phyloP scores from a whole-genome alignment of 202 grass and related monocot species.

The Musa balbisiana region DNA sequence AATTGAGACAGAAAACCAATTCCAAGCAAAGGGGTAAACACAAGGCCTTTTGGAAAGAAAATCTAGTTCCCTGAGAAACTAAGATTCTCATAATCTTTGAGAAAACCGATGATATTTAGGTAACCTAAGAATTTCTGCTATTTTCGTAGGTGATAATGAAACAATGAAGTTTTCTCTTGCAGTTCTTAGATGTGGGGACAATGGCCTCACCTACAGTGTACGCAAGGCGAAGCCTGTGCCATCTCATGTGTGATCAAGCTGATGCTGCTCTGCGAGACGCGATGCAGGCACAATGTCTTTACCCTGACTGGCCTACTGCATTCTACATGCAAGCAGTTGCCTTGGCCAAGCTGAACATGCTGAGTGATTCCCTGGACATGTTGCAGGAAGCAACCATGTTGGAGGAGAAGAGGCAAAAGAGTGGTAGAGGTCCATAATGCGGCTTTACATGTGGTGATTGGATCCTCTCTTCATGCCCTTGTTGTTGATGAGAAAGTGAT shows the following conservation, averaged over 20 bases:
- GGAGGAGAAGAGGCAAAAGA: slow-evolving; percentile 71
- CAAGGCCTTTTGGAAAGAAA: background rate
- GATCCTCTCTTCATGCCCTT: background rate
- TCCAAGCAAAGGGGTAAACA: background rate
- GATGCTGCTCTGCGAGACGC: slow-evolving; percentile 76
- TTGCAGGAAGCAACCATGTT: slow-evolving; percentile 67
- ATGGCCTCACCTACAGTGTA: slow-evolving; percentile 83
- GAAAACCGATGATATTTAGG: too few species aligned
- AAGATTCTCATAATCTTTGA: background rate
- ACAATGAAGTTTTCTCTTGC: slow-evolving; percentile 12
- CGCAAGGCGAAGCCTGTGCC: slow-evolving; percentile 66
- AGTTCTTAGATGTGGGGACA: slow-evolving; percentile 91
- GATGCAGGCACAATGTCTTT: slow-evolving; percentile 85
- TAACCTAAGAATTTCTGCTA: too few species aligned
- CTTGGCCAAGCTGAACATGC: slow-evolving; percentile 72
- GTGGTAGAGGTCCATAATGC: slow-evolving; percentile 20
- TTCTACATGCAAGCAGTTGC: slow-evolving; percentile 95
- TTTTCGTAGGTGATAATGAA: too few species aligned
- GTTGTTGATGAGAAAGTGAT: background rate
- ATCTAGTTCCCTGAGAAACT: too few species aligned
- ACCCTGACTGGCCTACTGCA: slow-evolving; percentile 77
- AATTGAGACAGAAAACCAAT: background rate
- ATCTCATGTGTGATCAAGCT: slow-evolving; percentile 75
- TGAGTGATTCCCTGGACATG: slow-evolving; percentile 74
- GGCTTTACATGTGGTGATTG: too few species aligned